Evolutionary conservation across 2,329 filamentous ascomycete species (phyloP).

Genomic region (Knufia fluminis): DNA sequence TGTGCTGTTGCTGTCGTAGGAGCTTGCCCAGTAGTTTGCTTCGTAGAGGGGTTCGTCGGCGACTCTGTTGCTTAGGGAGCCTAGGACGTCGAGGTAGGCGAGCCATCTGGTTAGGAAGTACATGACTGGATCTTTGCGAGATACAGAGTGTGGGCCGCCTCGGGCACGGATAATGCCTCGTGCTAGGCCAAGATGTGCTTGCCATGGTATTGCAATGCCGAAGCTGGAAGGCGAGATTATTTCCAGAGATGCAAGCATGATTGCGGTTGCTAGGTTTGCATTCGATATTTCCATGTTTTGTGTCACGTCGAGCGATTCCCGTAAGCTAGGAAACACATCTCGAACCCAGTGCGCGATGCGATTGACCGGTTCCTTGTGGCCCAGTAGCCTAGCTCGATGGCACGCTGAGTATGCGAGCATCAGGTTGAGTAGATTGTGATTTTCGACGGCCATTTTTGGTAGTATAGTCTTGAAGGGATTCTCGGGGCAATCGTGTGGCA

Average conservation of each 20-base stretch:
- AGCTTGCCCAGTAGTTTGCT: constrained; percentile 39
- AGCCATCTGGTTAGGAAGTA: constrained; percentile 77
- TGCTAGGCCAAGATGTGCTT: constrained; percentile 66
- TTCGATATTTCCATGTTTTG: constrained; percentile 64
- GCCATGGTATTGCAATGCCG: constrained; percentile 72
- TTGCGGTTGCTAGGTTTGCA: constrained; percentile 66
- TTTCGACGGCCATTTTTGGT: constrained; percentile 45
- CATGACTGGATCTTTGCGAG: constrained; percentile 49
- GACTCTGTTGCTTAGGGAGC: constrained; percentile 55
- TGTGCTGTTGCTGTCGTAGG: constrained; percentile 25
- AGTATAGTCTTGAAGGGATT: constrained; percentile 54
- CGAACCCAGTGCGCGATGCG: constrained; percentile 74
- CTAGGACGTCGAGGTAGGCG: constrained; percentile 72
- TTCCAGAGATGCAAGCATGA: constrained; percentile 75
- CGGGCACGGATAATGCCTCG: constrained; percentile 64
- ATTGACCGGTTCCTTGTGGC: constrained; percentile 63
- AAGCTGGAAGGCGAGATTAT: constrained; percentile 76
- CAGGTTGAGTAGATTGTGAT: constrained; percentile 59
- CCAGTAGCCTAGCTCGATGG: constrained; percentile 65
- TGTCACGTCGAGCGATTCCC: constrained; percentile 57
- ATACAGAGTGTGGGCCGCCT: constrained; percentile 47
- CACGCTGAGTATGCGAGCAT: constrained; percentile 77
- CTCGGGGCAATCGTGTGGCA: constrained; percentile 52
- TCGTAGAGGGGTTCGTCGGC: constrained; percentile 43
- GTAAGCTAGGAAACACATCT: constrained; percentile 58